Conservation (phyloP, 2,329 filamentous ascomycete species). For the Apiospora aurea region DNA sequence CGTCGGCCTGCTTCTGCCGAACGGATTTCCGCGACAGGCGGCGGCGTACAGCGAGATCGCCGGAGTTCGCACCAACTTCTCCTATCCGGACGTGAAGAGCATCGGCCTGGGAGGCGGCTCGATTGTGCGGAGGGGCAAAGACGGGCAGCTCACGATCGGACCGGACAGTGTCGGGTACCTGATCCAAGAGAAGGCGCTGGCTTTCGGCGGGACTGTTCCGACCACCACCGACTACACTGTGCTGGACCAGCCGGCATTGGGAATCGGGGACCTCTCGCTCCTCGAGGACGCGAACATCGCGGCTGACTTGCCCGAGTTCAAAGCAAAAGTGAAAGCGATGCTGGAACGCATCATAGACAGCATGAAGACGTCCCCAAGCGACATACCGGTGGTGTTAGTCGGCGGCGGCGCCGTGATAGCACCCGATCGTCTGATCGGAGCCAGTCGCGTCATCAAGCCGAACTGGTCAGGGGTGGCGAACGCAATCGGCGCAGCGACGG, state of each 20-base stretch:
- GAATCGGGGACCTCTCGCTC: slow-evolving; percentile 51
- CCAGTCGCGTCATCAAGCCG: slow-evolving; percentile 63
- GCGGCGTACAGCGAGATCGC: slow-evolving; percentile 68
- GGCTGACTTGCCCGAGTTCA: slow-evolving; percentile 35
- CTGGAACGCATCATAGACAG: slow-evolving; percentile 56
- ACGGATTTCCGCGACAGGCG: slow-evolving; percentile 68
- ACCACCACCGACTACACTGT: slow-evolving; percentile 66
- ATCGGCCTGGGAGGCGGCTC: slow-evolving; percentile 67
- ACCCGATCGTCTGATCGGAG: slow-evolving; percentile 61
- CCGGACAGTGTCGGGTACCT: slow-evolving; percentile 69
- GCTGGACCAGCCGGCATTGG: slow-evolving; percentile 40
- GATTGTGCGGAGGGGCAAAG: slow-evolving; percentile 51
- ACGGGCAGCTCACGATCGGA: slow-evolving; percentile 55
- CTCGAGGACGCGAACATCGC: neutral
- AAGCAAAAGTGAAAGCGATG: slow-evolving; percentile 36
- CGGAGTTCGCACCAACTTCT: slow-evolving; percentile 68
- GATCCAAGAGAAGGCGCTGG: slow-evolving; percentile 58
- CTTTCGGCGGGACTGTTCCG: slow-evolving; percentile 62
- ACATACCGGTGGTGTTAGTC: slow-evolving; percentile 66
- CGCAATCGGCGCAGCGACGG: slow-evolving; percentile 57
- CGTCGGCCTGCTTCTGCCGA: slow-evolving; percentile 65
- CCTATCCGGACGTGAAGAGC: slow-evolving; percentile 63
- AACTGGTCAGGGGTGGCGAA: slow-evolving; percentile 67
- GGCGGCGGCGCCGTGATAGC: slow-evolving; percentile 68
- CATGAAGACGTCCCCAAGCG: slow-evolving; percentile 68